Conservation (phyloP, 2,329 filamentous ascomycete genomes). For the Coniella vitis region DNA sequence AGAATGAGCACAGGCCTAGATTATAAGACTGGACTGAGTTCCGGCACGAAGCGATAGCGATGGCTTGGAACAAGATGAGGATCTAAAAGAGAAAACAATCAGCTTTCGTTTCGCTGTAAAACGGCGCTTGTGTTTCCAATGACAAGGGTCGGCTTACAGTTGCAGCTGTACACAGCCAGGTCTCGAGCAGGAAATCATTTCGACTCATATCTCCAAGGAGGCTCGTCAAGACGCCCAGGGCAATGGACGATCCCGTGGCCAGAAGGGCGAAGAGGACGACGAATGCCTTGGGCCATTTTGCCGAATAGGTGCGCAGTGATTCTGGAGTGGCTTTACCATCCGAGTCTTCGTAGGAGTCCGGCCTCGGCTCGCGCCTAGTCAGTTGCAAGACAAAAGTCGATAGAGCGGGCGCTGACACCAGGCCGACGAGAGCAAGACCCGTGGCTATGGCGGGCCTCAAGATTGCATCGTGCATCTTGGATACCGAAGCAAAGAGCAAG, state of each 20-base stretch:
- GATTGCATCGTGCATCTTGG: conserved; percentile 24
- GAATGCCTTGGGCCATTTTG: conserved; percentile 47
- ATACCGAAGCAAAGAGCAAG: not conserved
- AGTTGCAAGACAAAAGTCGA: conserved; percentile 23
- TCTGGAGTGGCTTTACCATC: conserved; percentile 64
- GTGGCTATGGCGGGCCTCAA: conserved; percentile 22
- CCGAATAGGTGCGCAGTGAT: conserved; percentile 55
- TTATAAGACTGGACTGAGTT: conserved; percentile 45
- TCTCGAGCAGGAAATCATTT: conserved; percentile 40
- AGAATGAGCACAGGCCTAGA: conserved; percentile 44
- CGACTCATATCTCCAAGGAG: conserved; percentile 26
- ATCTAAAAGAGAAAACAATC: conserved; percentile 28
- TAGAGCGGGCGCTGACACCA: conserved; percentile 25
- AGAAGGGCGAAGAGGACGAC: conserved; percentile 47
- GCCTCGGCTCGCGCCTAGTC: conserved; percentile 23
- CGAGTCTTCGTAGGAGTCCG: conserved; percentile 56
- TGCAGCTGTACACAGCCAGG: conserved; percentile 52
- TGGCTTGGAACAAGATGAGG: conserved; percentile 45
- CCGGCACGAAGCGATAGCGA: conserved; percentile 41
- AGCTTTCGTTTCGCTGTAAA: conserved; percentile 7
- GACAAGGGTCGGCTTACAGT: conserved; percentile 51
- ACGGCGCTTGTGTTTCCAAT: too few species aligned
- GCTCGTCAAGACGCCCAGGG: conserved; percentile 47
- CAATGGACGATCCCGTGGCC: conserved; percentile 50
- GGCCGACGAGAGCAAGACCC: conserved; percentile 23